Conservation (phyloP, 768 basidiomycete genomes). For the Hypsizygus marmoreus region DNA sequence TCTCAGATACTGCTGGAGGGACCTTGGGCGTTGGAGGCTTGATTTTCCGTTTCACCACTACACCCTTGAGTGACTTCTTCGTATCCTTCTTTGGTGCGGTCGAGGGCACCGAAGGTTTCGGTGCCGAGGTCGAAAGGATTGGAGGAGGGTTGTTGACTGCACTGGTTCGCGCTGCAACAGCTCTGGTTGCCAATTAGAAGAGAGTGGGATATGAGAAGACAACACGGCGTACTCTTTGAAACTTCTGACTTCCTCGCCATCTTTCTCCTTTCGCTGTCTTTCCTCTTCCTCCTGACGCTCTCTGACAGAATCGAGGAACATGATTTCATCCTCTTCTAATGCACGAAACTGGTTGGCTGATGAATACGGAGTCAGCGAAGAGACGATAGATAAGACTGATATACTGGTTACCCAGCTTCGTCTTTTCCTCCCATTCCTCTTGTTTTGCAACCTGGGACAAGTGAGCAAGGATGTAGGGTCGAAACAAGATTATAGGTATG, state of each 20-base stretch:
- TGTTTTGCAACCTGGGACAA: conserved; percentile 74
- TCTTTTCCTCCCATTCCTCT: conserved; percentile 93
- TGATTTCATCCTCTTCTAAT: conserved; percentile 87
- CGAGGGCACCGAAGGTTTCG: conserved; percentile 30
- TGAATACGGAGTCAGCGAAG: conserved; percentile 9
- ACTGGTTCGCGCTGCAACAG: conserved; percentile 70
- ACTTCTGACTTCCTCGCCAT: conserved; percentile 75
- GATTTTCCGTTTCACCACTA: conserved; percentile 76
- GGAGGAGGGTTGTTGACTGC: conserved; percentile 47
- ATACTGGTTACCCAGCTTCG: conserved; percentile 56
- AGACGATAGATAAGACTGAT: conserved; percentile 14
- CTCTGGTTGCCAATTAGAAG: conserved; percentile 30
- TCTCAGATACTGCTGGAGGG: conserved; percentile 11
- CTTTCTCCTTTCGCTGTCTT: conserved; percentile 67
- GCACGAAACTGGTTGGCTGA: conserved; percentile 88
- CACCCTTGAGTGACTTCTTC: conserved; percentile 75
- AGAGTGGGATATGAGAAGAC: conserved; percentile 6
- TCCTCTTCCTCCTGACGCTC: conserved; percentile 79
- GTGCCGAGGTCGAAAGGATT: conserved; percentile 33
- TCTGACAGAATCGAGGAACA: conserved; percentile 82
- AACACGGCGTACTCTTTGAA: conserved; percentile 67
- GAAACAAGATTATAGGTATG: neutral
- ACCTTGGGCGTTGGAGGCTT: conserved; percentile 36
- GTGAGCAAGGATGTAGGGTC: conserved; percentile 17
- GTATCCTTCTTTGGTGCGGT: conserved; percentile 51